Percentiles rank a stretch among this genome's conserved stretches.
Conservation (phyloP, 2,329 filamentous ascomycete species). For the Massarina eburnea region DNA sequence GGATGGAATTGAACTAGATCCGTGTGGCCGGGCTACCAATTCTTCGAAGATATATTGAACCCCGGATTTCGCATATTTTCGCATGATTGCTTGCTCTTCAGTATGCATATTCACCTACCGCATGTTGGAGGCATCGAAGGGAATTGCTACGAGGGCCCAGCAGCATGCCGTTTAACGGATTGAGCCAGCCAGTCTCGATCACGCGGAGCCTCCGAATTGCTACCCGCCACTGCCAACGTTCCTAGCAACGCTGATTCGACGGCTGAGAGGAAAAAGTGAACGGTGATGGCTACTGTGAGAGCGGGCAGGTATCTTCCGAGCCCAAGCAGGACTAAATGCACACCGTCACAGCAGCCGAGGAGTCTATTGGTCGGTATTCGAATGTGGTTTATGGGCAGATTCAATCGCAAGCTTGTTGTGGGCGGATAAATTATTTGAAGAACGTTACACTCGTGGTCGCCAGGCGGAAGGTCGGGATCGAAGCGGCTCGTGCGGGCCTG, state of each 20-base stretch:
- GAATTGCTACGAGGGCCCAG: slow-evolving; percentile 20
- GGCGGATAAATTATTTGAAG: slow-evolving; percentile 39
- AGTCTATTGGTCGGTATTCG: slow-evolving; percentile 22
- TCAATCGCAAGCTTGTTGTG: slow-evolving; percentile 22
- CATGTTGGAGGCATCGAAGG: slow-evolving; percentile 12
- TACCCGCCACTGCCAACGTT: slow-evolving; percentile 21
- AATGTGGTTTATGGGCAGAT: slow-evolving; percentile 3
- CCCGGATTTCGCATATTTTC: neutral
- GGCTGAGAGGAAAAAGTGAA: slow-evolving; percentile 13
- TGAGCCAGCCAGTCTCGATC: slow-evolving; percentile 23
- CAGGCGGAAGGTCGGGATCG: slow-evolving; percentile 31
- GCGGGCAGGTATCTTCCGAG: slow-evolving; percentile 24
- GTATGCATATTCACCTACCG: slow-evolving; percentile 1
- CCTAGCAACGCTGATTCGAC: slow-evolving; percentile 26
- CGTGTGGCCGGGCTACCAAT: slow-evolving; percentile 20
- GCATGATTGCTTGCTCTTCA: slow-evolving; percentile 5
- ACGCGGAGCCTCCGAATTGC: slow-evolving; percentile 15
- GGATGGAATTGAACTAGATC: slow-evolving; percentile 33
- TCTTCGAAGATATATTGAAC: slow-evolving; percentile 24
- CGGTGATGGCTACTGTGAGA: slow-evolving; percentile 36
- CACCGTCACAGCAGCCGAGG: neutral
- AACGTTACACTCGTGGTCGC: slow-evolving; percentile 23
- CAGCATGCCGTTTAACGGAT: slow-evolving; percentile 19
- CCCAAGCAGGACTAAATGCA: slow-evolving; percentile 10
- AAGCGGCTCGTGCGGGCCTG: slow-evolving; percentile 32